These are phyloP conservation scores for Lojkania enalia DNA, from an alignment of 2,329 filamentous ascomycete species.

Conservation along the genomic window DNA sequence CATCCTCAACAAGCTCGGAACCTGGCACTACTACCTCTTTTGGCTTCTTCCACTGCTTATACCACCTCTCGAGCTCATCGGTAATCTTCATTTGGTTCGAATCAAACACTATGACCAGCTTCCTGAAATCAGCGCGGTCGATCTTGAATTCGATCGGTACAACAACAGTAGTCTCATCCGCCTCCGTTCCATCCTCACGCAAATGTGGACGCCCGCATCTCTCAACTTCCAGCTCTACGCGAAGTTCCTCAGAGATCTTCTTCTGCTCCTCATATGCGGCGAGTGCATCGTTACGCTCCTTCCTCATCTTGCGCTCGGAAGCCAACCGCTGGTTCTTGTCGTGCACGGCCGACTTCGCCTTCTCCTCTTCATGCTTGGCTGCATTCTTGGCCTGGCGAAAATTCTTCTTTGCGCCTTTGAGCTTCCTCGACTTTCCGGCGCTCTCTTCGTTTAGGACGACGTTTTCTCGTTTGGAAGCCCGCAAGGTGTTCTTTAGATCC, in stretches of 20 bases:
- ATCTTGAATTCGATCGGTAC: conserved; percentile 18
- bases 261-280: conserved; percentile 12
- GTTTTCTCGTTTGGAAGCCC: conserved; percentile 13
- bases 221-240: conserved; percentile 17
- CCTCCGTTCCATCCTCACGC: conserved; percentile 11
- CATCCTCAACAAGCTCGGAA: too few relatives aligned
- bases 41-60: conserved; percentile 19
- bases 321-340: conserved; percentile 16
- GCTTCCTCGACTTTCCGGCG: conserved; percentile 15
- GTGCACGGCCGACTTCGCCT: conserved; percentile 19
- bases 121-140: conserved; percentile 14
- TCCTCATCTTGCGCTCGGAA: conserved; percentile 21
- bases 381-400: conserved; percentile 20
- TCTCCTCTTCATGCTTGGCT: conserved; percentile 19
- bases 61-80: conserved; percentile 13
- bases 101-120: conserved; percentile 7
- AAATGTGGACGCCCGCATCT: conserved; percentile 18
- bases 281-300: conserved; percentile 19
- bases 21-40: too few relatives aligned
- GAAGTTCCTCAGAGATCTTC: conserved; percentile 17
- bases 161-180: conserved; percentile 14
- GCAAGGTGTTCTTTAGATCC: conserved; percentile 13
- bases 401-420: conserved; percentile 24
- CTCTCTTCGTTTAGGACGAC: conserved; percentile 11
- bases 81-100: conserved; percentile 12